Evolutionary conservation across 1,284 basidiomycete species (phyloP), one percentile per base, ranked within the genome.

Genomic region (Athelia psychrophila): DNA sequence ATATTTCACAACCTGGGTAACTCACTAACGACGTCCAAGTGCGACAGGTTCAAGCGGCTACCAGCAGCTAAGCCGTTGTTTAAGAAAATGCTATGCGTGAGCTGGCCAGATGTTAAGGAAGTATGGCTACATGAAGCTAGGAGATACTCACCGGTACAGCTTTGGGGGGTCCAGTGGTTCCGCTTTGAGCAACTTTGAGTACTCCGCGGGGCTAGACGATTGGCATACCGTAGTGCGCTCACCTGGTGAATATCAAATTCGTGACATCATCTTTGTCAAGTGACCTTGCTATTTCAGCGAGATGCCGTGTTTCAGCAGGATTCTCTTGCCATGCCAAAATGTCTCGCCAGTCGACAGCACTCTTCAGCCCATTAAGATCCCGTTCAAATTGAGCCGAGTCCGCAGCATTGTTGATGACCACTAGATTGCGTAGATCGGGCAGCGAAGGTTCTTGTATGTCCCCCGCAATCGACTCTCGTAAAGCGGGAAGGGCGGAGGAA

Each of bases 181-280:
- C 90, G 58, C 89, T 91, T 51, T 44, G 20, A 23, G 24, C 27
- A 52, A 30, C 30, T 30, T 25, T 30, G 27, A 30, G 27, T 30
- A 30, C 27, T 38, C 19, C 38, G 46, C 46, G 49, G 40, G 25
- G n/a, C 22, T 8, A 46, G 8, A 44, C 20, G 6, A 46, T 30
- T 13, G 13, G 27, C 27, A 13, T 13, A 24, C 15, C 22, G 23
- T 15, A 42, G 19, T 24, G 18, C 48, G 25, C 38, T 6, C 33
- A 88, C 88, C 88, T 91, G 18, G 90, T 92, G 60, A 91, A 91
- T 63, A 93, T 91, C 54, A 93, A 60, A 61, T 92, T 93, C 50
- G 91, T 83, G 2, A 92, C 74, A 36, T 93, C 90, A 52, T 89
- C 80, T 40, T 79, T 78, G 13, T 74, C 51, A 52, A 84, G 57